phyloP scores from a whole-genome alignment of 768 basidiomycete species.

The Mycena vulgaris region DNA sequence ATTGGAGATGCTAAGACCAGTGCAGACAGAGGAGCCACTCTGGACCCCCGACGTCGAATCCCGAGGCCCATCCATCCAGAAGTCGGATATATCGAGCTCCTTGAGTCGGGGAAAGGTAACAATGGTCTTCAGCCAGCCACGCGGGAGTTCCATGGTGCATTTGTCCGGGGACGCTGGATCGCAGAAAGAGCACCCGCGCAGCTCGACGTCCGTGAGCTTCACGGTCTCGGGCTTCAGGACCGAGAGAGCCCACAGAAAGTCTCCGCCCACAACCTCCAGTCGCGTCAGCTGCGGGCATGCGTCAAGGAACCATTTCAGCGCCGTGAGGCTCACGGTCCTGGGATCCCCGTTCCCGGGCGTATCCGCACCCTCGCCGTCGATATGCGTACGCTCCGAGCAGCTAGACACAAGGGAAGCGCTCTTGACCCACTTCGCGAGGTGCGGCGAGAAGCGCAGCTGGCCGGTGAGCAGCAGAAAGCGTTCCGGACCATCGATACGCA shows the following conservation, averaged over 20 bases:
- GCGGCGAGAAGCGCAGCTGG: conserved; percentile 36
- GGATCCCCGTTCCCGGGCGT: conserved; percentile 9
- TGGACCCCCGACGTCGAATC: conserved; percentile 10
- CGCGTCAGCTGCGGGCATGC: conserved; percentile 31
- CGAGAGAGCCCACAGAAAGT: conserved; percentile 27
- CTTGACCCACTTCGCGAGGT: conserved; percentile 38
- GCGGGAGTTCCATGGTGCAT: conserved; percentile 5
- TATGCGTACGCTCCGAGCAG: conserved; percentile 18
- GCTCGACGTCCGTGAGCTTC: conserved; percentile 23
- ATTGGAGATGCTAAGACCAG: conserved; percentile 28
- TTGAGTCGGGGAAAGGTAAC: conserved; percentile 34
- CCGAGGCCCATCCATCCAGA: background rate
- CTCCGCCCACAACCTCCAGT: conserved; percentile 20
- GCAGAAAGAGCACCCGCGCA: conserved; percentile 22
- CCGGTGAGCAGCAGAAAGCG: conserved; percentile 35
- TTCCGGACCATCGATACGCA: conserved; percentile 34
- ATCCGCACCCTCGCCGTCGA: conserved; percentile 18
- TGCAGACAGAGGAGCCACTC: conserved; percentile 22
- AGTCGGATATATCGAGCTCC: conserved; percentile 25
- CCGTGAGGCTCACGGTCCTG: conserved; percentile 23
- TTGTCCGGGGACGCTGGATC: background rate
- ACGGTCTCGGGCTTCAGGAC: conserved; percentile 14
- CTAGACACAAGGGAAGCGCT: conserved; percentile 22
- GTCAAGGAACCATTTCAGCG: conserved; percentile 34
- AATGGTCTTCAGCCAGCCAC: conserved; percentile 32